phyloP scores from a whole-genome alignment of 2,329 filamentous ascomycete species.

The Pestalotiopsis sp. region DNA sequence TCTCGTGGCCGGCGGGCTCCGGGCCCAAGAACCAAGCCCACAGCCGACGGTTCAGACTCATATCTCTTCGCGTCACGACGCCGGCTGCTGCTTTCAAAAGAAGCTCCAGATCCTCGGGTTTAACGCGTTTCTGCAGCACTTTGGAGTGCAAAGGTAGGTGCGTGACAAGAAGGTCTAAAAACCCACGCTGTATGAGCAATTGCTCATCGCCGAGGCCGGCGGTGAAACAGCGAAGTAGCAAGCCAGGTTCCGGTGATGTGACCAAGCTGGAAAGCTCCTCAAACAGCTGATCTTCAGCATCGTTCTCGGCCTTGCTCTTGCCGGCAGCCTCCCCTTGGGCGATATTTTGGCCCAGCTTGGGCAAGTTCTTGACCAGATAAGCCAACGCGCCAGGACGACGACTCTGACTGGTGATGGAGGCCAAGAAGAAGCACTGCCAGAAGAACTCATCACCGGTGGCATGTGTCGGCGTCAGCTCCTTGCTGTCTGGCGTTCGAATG shows the following conservation, averaged over 20 bases:
- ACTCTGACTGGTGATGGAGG: constrained; percentile 85
- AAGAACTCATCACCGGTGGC: constrained; percentile 80
- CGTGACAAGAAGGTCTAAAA: constrained; percentile 87
- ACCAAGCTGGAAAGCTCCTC: constrained; percentile 64
- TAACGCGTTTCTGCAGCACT: constrained; percentile 75
- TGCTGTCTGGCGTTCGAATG: constrained; percentile 55
- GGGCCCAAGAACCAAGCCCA: constrained; percentile 96
- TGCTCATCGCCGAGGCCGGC: constrained; percentile 87
- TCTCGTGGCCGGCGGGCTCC: constrained; percentile 52
- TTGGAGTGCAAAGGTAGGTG: constrained; percentile 83
- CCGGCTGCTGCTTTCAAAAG: constrained; percentile 81
- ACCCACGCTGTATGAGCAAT: constrained; percentile 88
- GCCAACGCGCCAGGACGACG: constrained; percentile 84
- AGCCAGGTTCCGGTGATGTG: constrained; percentile 84
- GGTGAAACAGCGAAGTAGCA: constrained; percentile 88
- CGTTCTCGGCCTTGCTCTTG: constrained; percentile 32
- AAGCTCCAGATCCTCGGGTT: constrained; percentile 74
- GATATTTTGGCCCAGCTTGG: constrained; percentile 59
- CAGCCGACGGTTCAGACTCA: constrained; percentile 93
- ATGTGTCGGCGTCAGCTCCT: constrained; percentile 51
- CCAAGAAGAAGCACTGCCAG: constrained; percentile 97
- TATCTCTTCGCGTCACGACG: constrained; percentile 86
- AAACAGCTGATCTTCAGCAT: constrained; percentile 42
- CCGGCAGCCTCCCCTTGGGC: constrained; percentile 31
- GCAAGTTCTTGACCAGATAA: constrained; percentile 78